Conservation (phyloP, 805 yeast genomes). For the Lachancea meyersii region DNA sequence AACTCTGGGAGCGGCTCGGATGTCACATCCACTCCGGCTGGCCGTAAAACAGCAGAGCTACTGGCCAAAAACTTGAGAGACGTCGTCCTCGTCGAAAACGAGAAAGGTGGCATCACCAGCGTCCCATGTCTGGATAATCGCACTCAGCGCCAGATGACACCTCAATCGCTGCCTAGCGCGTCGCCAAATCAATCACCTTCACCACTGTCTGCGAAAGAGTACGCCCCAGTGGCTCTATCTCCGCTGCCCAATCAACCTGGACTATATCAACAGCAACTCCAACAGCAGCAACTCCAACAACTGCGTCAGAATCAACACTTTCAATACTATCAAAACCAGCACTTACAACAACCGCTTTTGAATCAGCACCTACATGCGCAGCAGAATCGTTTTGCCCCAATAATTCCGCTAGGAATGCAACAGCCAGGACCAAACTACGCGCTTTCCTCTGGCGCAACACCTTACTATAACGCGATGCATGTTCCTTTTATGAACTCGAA, state of each 20-base stretch:
- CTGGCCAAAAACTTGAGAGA: constrained; percentile 15
- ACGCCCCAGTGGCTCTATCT: constrained; percentile 4
- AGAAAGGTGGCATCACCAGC: neutral
- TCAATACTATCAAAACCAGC: constrained; percentile 5
- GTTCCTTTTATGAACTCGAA: constrained; percentile 11
- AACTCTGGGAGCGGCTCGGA: too few relatives aligned
- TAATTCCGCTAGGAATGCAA: neutral
- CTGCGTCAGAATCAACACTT: constrained; percentile 1
- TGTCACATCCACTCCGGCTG: neutral
- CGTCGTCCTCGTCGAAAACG: constrained; percentile 9
- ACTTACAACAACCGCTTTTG: neutral
- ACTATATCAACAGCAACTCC: constrained; percentile 8
- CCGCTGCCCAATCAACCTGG: constrained; percentile 12
- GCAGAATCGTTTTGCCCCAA: constrained; percentile 2
- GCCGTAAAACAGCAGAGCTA: constrained; percentile 9
- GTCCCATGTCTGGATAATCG: neutral
- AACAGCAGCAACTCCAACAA: constrained; percentile 7
- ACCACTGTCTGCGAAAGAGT: neutral
- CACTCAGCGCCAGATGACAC: constrained; percentile 3
- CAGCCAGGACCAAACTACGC: constrained; percentile 12
- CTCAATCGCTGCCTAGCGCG: constrained; percentile 2
- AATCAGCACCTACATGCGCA: constrained; percentile 4
- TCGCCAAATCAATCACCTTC: constrained; percentile 7
- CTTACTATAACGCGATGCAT: constrained; percentile 15
- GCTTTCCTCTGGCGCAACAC: constrained; percentile 10